Evolutionary conservation across 257 asterid species (phyloP).

Genomic region (Phtheirospermum japonicum): DNA sequence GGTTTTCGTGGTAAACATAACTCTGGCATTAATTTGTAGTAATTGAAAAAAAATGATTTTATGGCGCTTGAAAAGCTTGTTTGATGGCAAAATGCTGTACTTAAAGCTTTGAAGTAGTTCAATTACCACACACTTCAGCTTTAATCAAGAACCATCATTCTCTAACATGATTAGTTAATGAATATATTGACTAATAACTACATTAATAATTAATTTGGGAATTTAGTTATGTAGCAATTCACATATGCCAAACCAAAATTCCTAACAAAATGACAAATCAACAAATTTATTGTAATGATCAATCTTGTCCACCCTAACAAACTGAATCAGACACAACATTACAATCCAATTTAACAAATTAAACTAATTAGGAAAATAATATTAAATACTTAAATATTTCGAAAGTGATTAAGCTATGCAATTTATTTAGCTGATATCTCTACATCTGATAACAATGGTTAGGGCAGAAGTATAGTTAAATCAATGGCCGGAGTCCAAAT

Average conservation of each 20-base stretch:
- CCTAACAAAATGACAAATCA: slow-evolving; percentile 35
- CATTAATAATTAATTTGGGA: slow-evolving; percentile 22
- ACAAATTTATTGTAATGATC: slow-evolving; percentile 22
- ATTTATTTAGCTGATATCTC: slow-evolving; percentile 35
- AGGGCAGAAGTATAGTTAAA: slow-evolving; percentile 31
- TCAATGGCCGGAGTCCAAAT: slow-evolving; percentile 31
- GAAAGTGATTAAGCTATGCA: neutral
- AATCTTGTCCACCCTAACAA: slow-evolving; percentile 30
- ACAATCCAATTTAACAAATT: neutral
- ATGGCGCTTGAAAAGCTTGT: too few relatives aligned
- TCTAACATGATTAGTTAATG: slow-evolving; percentile 7
- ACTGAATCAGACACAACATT: neutral
- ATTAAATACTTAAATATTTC: neutral
- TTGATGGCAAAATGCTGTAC: too few relatives aligned
- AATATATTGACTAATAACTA: slow-evolving; percentile 33
- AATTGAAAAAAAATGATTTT: too few relatives aligned
- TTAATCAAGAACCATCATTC: neutral
- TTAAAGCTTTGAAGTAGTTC: neutral
- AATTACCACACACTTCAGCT: neutral
- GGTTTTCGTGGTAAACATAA: too few relatives aligned
- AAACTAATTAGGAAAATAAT: neutral
- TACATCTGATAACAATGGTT: slow-evolving; percentile 36
- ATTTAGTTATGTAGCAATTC: slow-evolving; percentile 30
- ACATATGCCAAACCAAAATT: slow-evolving; percentile 39
- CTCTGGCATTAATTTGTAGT: too few relatives aligned